These are phyloP conservation scores for Hymenoscyphus linearis DNA, from an alignment of 2,329 filamentous ascomycete genomes.

Conservation along the genomic window DNA sequence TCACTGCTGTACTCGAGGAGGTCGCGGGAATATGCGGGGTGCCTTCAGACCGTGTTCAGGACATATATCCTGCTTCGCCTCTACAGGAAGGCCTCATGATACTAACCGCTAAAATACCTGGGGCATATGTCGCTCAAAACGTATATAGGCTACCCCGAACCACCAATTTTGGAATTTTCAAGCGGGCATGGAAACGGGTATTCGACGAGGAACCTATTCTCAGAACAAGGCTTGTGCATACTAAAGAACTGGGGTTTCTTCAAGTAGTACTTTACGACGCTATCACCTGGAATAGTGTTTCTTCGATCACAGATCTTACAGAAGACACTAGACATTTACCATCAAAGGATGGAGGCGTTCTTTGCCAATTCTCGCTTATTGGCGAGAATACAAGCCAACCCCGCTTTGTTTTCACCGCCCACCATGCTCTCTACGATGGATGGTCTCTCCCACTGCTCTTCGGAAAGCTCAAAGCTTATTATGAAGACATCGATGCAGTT, in stretches of 20 bases:
- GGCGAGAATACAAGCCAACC: conserved; percentile 16
- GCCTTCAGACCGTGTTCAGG: conserved; percentile 23
- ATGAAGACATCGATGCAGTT: conserved; percentile 2
- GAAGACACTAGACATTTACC: conserved; percentile 3
- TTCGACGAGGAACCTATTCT: conserved; percentile 27
- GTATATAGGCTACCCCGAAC: conserved; percentile 17
- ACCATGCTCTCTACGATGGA: conserved; percentile 49
- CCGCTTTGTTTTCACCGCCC: conserved; percentile 43
- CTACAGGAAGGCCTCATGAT: conserved; percentile 37
- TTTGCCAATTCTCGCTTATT: conserved; percentile 10
- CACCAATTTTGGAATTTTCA: conserved; percentile 19
- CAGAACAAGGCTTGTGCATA: conserved; percentile 30
- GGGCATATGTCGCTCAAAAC: conserved; percentile 33
- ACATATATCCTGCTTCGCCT: conserved; percentile 35
- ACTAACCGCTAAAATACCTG: conserved; percentile 29
- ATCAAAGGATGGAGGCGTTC: conserved; percentile 2
- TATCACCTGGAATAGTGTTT: conserved; percentile 6
- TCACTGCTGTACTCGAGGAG: neutral
- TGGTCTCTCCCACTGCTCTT: conserved; percentile 34
- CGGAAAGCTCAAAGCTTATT: conserved; percentile 6
- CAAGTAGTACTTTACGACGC: conserved; percentile 17
- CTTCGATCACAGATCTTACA: conserved; percentile 2
- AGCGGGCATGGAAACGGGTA: conserved; percentile 26
- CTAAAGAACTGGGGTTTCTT: conserved; percentile 4
- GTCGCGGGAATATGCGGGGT: conserved; percentile 19